A percentile compares a stretch with the other conserved stretches of the same genome.
Conservation (phyloP, 2,329 filamentous ascomycete genomes). For the Teratosphaeria zuluensis region DNA sequence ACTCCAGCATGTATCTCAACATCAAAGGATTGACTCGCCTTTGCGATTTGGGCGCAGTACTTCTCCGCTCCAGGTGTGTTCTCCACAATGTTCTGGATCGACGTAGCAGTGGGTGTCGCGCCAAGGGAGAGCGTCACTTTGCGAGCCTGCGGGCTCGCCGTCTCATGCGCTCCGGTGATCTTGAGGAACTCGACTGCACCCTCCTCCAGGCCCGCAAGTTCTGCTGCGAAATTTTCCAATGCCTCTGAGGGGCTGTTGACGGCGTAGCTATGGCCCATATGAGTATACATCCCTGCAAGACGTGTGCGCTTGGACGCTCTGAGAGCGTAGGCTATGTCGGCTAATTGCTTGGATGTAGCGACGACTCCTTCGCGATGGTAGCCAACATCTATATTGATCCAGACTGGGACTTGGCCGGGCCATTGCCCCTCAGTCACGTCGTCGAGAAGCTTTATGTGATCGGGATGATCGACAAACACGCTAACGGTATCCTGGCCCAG, state of each 20-base stretch:
- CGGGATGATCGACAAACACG: slow-evolving; percentile 60
- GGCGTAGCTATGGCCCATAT: slow-evolving; percentile 63
- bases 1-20: slow-evolving; percentile 69
- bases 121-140: slow-evolving; percentile 57
- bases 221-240: slow-evolving; percentile 48
- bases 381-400: slow-evolving; percentile 67
- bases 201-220: slow-evolving; percentile 46
- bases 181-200: slow-evolving; percentile 33
- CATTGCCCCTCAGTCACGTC: slow-evolving; percentile 35
- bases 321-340: slow-evolving; percentile 40
- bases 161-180: slow-evolving; percentile 9
- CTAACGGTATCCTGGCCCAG: slow-evolving; percentile 50
- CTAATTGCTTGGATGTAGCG: slow-evolving; percentile 39
- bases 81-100: slow-evolving; percentile 50
- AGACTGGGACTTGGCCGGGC: slow-evolving; percentile 44
- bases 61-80: slow-evolving; percentile 28
- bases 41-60: slow-evolving; percentile 26
- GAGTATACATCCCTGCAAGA: slow-evolving; percentile 60
- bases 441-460: slow-evolving; percentile 46
- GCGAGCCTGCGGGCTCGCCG: slow-evolving; percentile 3
- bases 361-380: slow-evolving; percentile 60
- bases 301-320: slow-evolving; percentile 31
- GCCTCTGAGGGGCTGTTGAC: slow-evolving; percentile 47
- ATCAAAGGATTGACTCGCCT: slow-evolving; percentile 23
- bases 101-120: slow-evolving; percentile 64